Base-by-base conservation (phyloP, 257 asterid genomes). In the Solanum ossicruentum region DNA sequence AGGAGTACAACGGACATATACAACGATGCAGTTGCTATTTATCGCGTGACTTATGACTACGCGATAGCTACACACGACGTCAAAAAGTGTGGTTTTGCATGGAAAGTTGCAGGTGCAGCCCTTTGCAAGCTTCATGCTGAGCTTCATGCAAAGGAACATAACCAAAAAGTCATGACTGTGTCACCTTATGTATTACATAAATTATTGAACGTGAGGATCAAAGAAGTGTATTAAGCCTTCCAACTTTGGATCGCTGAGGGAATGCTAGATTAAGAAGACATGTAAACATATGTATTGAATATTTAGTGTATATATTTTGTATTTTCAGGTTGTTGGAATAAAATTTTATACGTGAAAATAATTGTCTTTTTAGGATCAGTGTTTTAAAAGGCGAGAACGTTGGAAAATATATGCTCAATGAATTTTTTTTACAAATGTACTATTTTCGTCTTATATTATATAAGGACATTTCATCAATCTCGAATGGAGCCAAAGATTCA, bases 21-120 rank as follows among this genome's bases (percentile, higher is more conserved):
- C 7, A 80, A 87, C 10, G 96, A 94, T 82, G 97, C 98, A 1
- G 73, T 94, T 23, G 98, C 98, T 10, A 85, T 95, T 57, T 94
- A 94, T 81, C 87, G 89, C 0, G 85, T 89, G 3, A 85, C 93
- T 3, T 95, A 92, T n/a, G 86, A 92, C 80, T 43, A 85, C 12
- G 96, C 95, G 6, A 81, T 10, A 26, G 18, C 45, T 8, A 4
- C 1, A 51, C 8, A 23, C 17, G 88, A 79, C 1, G 86, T 87
- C 0, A 60, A 63, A 61, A 93, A 84, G 86, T 95, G 98, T 72
- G 61, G 88, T 28, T 95, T 95, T 88, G 96, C 94, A 3, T 95
- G 98, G 98, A 91, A 52, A 85, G 93, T 94, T 20, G 98, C 98
- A 0, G 96, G 98, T 32, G 56, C 93, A 65, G 95, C 96, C 10